Evolutionary conservation across 1,139 yeast genomes (phyloP).

Genomic region (Kodamaea arcana): DNA sequence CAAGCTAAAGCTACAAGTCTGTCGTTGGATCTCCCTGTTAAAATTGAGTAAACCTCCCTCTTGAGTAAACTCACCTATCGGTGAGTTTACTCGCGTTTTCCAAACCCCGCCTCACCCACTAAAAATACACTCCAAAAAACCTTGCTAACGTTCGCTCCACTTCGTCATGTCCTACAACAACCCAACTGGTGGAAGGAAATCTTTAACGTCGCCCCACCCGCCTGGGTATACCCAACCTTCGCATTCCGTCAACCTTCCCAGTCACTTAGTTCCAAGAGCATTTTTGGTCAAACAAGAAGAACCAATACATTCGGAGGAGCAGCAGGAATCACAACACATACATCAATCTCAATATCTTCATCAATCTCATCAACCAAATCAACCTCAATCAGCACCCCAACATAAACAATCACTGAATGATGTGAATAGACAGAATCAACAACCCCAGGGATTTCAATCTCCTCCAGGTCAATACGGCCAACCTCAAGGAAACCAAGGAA

Average conservation of each 20-base stretch:
- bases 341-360: slow-evolving; percentile 9
- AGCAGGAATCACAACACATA: slow-evolving; percentile 9
- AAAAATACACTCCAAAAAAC: too few relatives aligned
- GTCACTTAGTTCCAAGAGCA: slow-evolving; percentile 35
- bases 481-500: neutral
- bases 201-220: slow-evolving; percentile 12
- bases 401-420: neutral
- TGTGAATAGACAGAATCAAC: neutral
- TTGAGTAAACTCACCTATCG: too few relatives aligned
- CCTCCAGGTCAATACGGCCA: too few relatives aligned
- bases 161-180: neutral
- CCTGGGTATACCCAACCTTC: slow-evolving; percentile 5
- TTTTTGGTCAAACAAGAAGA: slow-evolving; percentile 14
- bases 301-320: too few relatives aligned
- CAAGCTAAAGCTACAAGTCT: too few relatives aligned
- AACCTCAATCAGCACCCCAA: neutral
- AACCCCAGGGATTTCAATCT: too few relatives aligned
- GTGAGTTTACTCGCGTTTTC: too few relatives aligned
- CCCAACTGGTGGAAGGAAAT: slow-evolving; percentile 1
- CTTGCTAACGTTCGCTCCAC: too few relatives aligned
- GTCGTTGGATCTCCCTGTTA: too few relatives aligned
- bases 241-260: slow-evolving; percentile 23
- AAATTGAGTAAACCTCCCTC: too few relatives aligned
- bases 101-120: too few relatives aligned
- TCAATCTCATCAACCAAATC: slow-evolving; percentile 1